Evolutionary conservation across 2,329 filamentous ascomycete species (phyloP).

Genomic region (Aspergillus felis): DNA sequence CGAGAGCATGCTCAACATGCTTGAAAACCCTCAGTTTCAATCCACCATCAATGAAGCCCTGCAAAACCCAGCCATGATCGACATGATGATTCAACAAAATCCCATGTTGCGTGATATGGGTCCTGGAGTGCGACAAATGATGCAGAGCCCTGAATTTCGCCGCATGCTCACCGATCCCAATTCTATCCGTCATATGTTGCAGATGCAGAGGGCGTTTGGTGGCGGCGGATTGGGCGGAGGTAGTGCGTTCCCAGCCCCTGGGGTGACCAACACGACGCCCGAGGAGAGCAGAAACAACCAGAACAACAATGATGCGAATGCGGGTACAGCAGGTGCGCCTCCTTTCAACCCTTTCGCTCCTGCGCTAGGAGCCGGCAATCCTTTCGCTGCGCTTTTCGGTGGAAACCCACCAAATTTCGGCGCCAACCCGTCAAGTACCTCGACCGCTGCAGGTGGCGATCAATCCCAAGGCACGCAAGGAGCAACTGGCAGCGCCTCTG

Average conservation of each 20-base stretch:
- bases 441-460: constrained; percentile 27
- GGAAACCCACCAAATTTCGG: constrained; percentile 26
- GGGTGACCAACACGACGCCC: constrained; percentile 81
- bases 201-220: constrained; percentile 68
- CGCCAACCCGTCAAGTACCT: constrained; percentile 25
- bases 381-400: constrained; percentile 59
- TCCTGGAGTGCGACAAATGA: constrained; percentile 74
- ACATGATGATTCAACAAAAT: constrained; percentile 91
- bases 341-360: constrained; percentile 32
- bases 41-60: constrained; percentile 91
- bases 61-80: constrained; percentile 89
- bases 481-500: constrained; percentile 26
- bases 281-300: constrained; percentile 40
- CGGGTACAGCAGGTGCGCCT: constrained; percentile 32
- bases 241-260: constrained; percentile 77
- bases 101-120: constrained; percentile 71
- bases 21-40: constrained; percentile 82
- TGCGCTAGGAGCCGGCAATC: constrained; percentile 44
- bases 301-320: constrained; percentile 35
- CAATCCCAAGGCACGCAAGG: constrained; percentile 28
- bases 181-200: constrained; percentile 73
- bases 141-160: constrained; percentile 83
- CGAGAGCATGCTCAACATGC: constrained; percentile 77
- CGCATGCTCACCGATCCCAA: constrained; percentile 91
- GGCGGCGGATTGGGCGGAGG: constrained; percentile 49